phyloP scores from a whole-genome alignment of 768 basidiomycete genomes.

The Leccinum obscurum region DNA sequence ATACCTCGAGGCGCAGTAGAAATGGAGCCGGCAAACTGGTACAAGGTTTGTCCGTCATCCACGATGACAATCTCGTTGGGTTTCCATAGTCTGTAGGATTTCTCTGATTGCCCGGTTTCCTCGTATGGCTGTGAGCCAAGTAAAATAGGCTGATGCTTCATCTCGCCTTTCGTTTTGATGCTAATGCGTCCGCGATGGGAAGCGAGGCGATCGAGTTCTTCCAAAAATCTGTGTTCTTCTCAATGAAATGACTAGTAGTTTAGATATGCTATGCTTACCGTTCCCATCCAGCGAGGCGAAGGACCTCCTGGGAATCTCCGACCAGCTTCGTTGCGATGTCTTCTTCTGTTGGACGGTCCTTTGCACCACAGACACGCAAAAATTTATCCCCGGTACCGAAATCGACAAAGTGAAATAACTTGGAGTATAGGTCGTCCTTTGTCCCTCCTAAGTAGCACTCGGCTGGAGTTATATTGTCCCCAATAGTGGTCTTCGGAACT shows the following conservation, averaged over 20 bases:
- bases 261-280: constrained; percentile 22
- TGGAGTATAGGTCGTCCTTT: constrained; percentile 52
- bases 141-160: constrained; percentile 68
- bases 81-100: constrained; percentile 58
- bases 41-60: constrained; percentile 76
- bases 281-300: constrained; percentile 60
- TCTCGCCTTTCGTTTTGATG: constrained; percentile 32
- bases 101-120: constrained; percentile 45
- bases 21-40: constrained; percentile 69
- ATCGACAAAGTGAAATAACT: constrained; percentile 57
- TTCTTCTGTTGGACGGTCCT: constrained; percentile 77
- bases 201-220: background rate
- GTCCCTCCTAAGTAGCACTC: constrained; percentile 55
- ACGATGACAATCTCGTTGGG: constrained; percentile 74
- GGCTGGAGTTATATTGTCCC: constrained; percentile 46
- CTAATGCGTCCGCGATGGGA: background rate
- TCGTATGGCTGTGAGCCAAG: constrained; percentile 50
- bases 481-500: constrained; percentile 54
- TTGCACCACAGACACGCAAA: constrained; percentile 79
- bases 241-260: background rate
- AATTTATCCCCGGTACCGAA: constrained; percentile 84
- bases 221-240: constrained; percentile 38
- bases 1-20: constrained; percentile 85
- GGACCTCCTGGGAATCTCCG: constrained; percentile 64
- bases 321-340: constrained; percentile 71